Conservation (phyloP, 768 basidiomycete genomes). For the Tricholomella constricta region DNA sequence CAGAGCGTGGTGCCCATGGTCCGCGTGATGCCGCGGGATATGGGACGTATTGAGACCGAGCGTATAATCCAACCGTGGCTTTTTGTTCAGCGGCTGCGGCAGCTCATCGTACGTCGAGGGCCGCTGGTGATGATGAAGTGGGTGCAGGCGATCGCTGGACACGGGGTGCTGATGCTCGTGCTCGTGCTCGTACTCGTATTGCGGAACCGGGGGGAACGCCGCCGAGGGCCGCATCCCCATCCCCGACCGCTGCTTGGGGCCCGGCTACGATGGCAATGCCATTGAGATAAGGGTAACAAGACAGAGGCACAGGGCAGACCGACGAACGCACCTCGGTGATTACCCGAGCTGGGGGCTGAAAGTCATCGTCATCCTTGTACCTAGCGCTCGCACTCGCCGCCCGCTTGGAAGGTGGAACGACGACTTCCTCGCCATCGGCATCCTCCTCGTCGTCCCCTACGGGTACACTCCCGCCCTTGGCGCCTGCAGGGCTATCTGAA, state of each 20-base stretch:
- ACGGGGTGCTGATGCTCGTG: conserved; percentile 19
- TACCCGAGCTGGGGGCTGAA: conserved; percentile 8
- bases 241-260: conserved; percentile 7
- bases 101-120: conserved; percentile 19
- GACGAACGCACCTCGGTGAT: conserved; percentile 13
- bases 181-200: no score
- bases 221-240: not conserved
- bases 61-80: conserved; percentile 13
- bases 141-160: conserved; percentile 23
- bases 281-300: not conserved
- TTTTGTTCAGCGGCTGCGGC: conserved; percentile 20
- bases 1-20: conserved; percentile 6
- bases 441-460: conserved; percentile 31
- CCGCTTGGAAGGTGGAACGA: conserved; percentile 4
- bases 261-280: not conserved
- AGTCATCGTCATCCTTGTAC: conserved; percentile 12
- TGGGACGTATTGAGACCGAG: conserved; percentile 7
- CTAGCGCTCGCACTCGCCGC: not conserved
- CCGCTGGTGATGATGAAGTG: conserved; percentile 20
- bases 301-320: not conserved
- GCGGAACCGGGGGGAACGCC: conserved; percentile 12
- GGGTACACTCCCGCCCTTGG: conserved; percentile 17
- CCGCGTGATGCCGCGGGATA: not conserved
- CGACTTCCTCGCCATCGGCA: conserved; percentile 11
- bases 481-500: conserved; percentile 22